Evolutionary conservation across 2,329 filamentous ascomycete genomes (phyloP).

Genomic region (Neurospora sp.): DNA sequence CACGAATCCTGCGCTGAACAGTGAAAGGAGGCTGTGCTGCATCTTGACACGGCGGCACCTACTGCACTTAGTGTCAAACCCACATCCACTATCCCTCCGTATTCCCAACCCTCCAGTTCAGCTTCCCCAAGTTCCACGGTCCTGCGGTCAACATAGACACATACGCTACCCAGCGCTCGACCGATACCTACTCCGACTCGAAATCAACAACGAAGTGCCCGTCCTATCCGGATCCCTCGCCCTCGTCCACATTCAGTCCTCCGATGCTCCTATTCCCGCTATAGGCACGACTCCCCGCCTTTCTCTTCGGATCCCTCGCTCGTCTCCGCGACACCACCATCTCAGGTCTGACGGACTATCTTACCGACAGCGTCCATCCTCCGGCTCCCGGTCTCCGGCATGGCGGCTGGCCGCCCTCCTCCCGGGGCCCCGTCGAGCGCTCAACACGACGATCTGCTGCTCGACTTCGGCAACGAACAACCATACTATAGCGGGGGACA

Average conservation of each 20-base stretch:
- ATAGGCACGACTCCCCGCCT: neutral
- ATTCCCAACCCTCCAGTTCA: conserved; percentile 4
- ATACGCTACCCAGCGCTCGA: conserved; percentile 1
- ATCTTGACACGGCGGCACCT: neutral
- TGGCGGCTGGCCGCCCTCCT: conserved; percentile 48
- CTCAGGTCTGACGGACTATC: conserved; percentile 1
- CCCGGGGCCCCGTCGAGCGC: conserved; percentile 38
- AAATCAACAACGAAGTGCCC: neutral
- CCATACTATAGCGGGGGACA: conserved; percentile 67
- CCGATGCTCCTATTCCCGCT: neutral
- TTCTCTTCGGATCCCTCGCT: neutral
- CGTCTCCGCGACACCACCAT: neutral
- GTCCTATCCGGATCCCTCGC: neutral
- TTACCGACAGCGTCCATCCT: conserved; percentile 13
- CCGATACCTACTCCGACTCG: neutral
- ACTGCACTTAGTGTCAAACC: neutral
- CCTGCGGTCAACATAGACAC: neutral
- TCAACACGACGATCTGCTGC: conserved; percentile 54
- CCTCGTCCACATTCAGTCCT: neutral
- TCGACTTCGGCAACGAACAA: conserved; percentile 64
- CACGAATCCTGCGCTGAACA: conserved; percentile 6
- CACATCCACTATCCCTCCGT: conserved; percentile 1
- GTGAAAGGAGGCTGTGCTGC: conserved; percentile 14
- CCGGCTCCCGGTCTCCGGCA: conserved; percentile 35
- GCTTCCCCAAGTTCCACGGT: conserved; percentile 1